A percentile compares a stretch with the other conserved stretches of the same genome.
These are phyloP conservation scores for Wallacemonas sp. DNA, from an alignment of 208 protist genomes.

Conservation along the genomic window DNA sequence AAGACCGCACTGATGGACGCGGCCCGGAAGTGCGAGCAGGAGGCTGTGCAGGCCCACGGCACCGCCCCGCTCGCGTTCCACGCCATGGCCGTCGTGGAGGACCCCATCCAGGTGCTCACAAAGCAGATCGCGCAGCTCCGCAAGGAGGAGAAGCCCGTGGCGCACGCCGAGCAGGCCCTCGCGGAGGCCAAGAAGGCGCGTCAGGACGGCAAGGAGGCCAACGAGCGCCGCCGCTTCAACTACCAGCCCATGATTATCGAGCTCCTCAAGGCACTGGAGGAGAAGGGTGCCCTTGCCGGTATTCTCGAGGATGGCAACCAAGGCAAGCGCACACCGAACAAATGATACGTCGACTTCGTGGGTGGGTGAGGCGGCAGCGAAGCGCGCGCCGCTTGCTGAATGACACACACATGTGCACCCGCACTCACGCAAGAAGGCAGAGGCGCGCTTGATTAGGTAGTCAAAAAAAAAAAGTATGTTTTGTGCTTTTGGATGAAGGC, in stretches of 20 bases:
- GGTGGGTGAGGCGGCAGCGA: too few species aligned
- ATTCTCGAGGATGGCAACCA: constrained; percentile 55
- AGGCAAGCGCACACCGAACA: background rate
- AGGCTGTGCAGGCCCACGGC: constrained; percentile 45
- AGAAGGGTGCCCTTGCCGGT: constrained; percentile 86
- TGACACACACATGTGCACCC: too few species aligned
- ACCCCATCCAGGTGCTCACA: constrained; percentile 73
- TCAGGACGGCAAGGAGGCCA: constrained; percentile 84
- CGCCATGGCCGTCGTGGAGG: constrained; percentile 95
- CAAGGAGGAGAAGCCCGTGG: constrained; percentile 54
- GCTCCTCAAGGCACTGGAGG: constrained; percentile 92
- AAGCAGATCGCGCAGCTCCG: constrained; percentile 55
- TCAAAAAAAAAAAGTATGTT: too few species aligned
- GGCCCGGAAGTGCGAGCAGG: constrained; percentile 20
- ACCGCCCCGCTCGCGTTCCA: constrained; percentile 94
- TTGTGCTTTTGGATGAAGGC: too few species aligned
- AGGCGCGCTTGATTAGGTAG: too few species aligned
- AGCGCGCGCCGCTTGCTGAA: too few species aligned
- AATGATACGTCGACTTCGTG: too few species aligned
- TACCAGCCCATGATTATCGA: constrained; percentile 97
- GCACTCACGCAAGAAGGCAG: too few species aligned
- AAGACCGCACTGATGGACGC: constrained; percentile 61
- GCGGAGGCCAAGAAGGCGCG: constrained; percentile 45
- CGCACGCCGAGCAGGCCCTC: constrained; percentile 64
- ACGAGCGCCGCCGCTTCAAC: constrained; percentile 96